Evolutionary conservation across 768 basidiomycete species (phyloP).

Genomic region (Leccinum broughii): DNA sequence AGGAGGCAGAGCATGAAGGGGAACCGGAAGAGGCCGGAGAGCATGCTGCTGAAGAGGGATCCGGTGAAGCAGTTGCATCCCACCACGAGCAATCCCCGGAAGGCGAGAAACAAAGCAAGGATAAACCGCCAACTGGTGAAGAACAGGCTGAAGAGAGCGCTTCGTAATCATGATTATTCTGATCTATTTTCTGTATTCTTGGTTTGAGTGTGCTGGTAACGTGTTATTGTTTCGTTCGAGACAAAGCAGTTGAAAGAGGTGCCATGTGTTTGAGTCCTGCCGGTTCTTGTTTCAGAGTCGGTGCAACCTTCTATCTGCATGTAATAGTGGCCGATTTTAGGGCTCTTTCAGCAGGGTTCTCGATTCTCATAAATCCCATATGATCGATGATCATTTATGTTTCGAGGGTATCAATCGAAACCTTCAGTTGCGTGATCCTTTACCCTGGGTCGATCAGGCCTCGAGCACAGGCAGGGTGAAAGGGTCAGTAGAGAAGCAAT

Average conservation of each 20-base stretch:
- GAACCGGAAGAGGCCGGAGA: conserved; percentile 30
- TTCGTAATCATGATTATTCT: conserved; percentile 17
- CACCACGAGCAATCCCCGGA: conserved; percentile 26
- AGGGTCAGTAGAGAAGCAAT: not conserved
- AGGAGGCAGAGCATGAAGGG: conserved; percentile 36
- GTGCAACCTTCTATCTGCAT: not conserved
- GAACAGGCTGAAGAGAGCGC: conserved; percentile 19
- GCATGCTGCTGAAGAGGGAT: conserved; percentile 30
- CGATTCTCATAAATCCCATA: not conserved
- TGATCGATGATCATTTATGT: not conserved
- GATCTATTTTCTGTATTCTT: conserved; percentile 7
- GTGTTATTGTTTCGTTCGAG: conserved; percentile 1
- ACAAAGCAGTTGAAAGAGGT: not conserved
- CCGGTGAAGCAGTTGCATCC: conserved; percentile 26
- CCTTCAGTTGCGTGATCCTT: not conserved
- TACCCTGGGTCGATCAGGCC: not conserved
- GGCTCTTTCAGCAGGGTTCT: not conserved
- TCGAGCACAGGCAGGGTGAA: not conserved
- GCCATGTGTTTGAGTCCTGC: not conserved
- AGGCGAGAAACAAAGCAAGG: conserved; percentile 26
- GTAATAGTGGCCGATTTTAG: not conserved
- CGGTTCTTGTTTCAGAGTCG: not conserved
- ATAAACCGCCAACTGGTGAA: conserved; percentile 20
- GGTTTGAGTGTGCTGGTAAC: conserved; percentile 6
- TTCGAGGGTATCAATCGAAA: not conserved